Base-by-base conservation (phyloP, 805 yeast genomes). In the Blastobotrys chiropterorum region DNA sequence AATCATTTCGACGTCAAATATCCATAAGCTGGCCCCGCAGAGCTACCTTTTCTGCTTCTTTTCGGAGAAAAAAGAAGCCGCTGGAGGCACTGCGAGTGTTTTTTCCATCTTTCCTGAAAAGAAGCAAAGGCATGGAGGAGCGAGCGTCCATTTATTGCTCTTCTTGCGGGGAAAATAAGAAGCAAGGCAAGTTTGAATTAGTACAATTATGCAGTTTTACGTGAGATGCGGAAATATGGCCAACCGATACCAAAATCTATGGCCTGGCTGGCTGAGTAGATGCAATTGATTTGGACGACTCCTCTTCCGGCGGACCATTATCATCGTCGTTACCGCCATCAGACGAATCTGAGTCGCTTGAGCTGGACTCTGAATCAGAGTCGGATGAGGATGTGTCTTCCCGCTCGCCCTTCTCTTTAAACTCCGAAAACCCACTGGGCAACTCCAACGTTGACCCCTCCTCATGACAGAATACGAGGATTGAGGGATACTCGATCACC, bases 401-500 rank as follows among this genome's bases (percentile, higher is more conserved):
- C 47, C 59, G 52, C 15, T 56, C 63, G 21, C 51, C 49, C 20
- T 53, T 57, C 47, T 57, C 43, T 49, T 50, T 61, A 4, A 44
- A 15, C 19, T 45, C 55, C 3, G 48, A 15, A n/a, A 50, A 54
- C 15, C 17, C 38, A 17, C 17, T 43, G 19, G 54, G 57, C 15
- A 53, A 55, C 13, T 22, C 46, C 17, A 46, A 22, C 40, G 21
- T 11, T 22, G 42, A 14, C 13, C 38, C 46, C 45, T 30, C 47
- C 4, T 34, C 49, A 8, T 16, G 14, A 11, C 46, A 47, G 3
- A 52, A 46, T 3, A 60, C 31, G 20, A 51, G 74, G 3, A 89
- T 70, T 0, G 90, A 83, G 0, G 97, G 96, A 58, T 78, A 89
- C 63, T 89, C 97, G 38, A 88, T 73, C 0, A 89, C 86, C 0